A percentile compares a stretch with the other conserved stretches of the same genome.
Conservation (phyloP, 768 basidiomycete species). For the Russula sp. region DNA sequence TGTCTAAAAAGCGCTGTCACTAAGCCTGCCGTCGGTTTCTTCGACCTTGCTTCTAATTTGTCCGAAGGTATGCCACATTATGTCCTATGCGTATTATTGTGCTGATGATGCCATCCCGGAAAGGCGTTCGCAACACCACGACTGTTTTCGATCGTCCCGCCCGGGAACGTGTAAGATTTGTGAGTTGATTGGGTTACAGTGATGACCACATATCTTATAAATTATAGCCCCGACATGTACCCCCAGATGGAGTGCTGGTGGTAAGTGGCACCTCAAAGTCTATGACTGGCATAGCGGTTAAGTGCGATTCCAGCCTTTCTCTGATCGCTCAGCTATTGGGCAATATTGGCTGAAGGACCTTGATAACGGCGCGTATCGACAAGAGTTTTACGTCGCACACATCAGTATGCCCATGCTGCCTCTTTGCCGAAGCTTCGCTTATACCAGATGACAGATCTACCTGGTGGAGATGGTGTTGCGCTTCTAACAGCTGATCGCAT, state of each 20-base stretch:
- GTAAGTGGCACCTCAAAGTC: conserved; percentile 44
- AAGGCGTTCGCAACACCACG: conserved; percentile 96
- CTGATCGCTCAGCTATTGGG: conserved; percentile 84
- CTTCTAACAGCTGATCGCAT: conserved; percentile 77
- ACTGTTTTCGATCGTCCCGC: conserved; percentile 94
- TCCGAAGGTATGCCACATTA: conserved; percentile 65
- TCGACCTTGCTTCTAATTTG: conserved; percentile 93
- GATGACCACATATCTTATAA: conserved; percentile 19
- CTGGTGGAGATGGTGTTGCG: conserved; percentile 76
- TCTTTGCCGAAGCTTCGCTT: neutral
- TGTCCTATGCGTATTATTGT: conserved; percentile 6
- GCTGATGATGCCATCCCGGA: neutral
- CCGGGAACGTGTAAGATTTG: conserved; percentile 80
- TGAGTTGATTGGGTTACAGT: conserved; percentile 37
- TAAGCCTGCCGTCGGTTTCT: conserved; percentile 94
- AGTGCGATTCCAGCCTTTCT: conserved; percentile 63
- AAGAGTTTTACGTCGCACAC: conserved; percentile 88
- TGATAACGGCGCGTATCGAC: conserved; percentile 81
- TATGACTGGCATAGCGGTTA: neutral
- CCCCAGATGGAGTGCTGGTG: conserved; percentile 81
- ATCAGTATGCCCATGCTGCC: conserved; percentile 56
- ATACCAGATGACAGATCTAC: conserved; percentile 50
- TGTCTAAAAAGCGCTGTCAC: conserved; percentile 71
- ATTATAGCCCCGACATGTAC: conserved; percentile 74
- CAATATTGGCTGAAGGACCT: conserved; percentile 98